Evolutionary conservation across 495 filamentous ascomycete species (phyloP).

Genomic region (Pyrenopolyporus hunteri): DNA sequence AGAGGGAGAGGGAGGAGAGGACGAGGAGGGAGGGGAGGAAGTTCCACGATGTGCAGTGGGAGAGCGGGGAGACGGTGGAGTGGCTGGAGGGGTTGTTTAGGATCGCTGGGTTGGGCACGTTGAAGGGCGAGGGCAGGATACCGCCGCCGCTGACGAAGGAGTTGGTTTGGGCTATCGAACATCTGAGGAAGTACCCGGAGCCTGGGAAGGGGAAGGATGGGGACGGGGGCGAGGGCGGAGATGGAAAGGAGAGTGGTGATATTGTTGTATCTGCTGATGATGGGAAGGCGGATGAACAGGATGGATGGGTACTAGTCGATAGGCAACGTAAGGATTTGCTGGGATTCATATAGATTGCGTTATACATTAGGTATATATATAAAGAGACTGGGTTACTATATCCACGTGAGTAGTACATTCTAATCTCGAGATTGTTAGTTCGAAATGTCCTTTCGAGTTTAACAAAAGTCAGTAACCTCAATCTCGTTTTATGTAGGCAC

Average conservation of each 20-base stretch:
- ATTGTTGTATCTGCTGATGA: background rate
- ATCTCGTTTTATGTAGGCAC: too few relatives aligned
- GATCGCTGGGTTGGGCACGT: slow-evolving; percentile 49
- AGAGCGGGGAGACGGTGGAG: slow-evolving; percentile 50
- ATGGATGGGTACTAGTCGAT: slow-evolving; percentile 40
- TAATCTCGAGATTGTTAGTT: too few relatives aligned
- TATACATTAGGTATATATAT: background rate
- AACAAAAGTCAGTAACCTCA: too few relatives aligned
- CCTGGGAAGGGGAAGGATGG: slow-evolving; percentile 40
- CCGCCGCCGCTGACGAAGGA: slow-evolving; percentile 52
- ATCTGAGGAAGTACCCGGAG: slow-evolving; percentile 57
- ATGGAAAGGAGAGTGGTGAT: slow-evolving; percentile 12
- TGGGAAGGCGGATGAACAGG: background rate
- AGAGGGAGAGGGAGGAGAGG: slow-evolving; percentile 37
- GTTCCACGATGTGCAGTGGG: slow-evolving; percentile 58
- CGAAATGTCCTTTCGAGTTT: too few relatives aligned
- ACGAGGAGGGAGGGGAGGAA: slow-evolving; percentile 39
- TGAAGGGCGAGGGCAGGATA: slow-evolving; percentile 51
- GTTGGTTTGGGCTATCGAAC: slow-evolving; percentile 54
- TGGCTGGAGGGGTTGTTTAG: slow-evolving; percentile 50
- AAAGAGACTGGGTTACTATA: too few relatives aligned
- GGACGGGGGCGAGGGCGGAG: slow-evolving; percentile 1
- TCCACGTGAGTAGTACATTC: too few relatives aligned
- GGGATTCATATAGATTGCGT: slow-evolving; percentile 36
- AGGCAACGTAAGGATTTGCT: slow-evolving; percentile 36